Conservation (phyloP, 345 rosid genomes). For the Boechera divaricarpa region DNA sequence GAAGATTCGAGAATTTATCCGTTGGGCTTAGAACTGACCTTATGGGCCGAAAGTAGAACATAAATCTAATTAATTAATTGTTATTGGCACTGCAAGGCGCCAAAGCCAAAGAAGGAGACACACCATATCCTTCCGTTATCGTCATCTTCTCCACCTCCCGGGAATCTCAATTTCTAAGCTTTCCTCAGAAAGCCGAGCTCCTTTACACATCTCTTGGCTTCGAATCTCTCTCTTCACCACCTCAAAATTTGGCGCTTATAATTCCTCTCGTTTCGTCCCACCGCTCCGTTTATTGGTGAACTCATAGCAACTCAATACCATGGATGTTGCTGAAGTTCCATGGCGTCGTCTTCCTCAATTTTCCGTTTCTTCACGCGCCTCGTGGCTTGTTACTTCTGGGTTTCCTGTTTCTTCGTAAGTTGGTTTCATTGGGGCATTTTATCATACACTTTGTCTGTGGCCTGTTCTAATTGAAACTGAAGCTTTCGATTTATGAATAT, state of each 20-base stretch:
- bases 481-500: not conserved
- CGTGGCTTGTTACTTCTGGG: constrained; percentile 49
- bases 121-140: constrained; percentile 49
- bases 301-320: constrained; percentile 34
- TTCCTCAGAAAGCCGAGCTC: not conserved
- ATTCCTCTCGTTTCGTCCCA: constrained; percentile 18
- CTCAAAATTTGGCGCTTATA: constrained; percentile 5
- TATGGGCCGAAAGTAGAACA: not conserved
- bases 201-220: constrained; percentile 2
- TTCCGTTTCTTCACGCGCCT: constrained; percentile 48
- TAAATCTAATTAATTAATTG: not conserved
- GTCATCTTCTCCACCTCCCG: constrained; percentile 31
- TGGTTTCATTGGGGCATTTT: constrained; percentile 27
- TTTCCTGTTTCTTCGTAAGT: constrained; percentile 63
- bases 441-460: constrained; percentile 42
- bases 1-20: not conserved
- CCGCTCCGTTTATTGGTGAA: constrained; percentile 38
- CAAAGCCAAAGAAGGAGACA: constrained; percentile 23
- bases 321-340: constrained; percentile 61
- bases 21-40: not conserved
- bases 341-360: constrained; percentile 48
- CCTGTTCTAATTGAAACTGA: not conserved
- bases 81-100: constrained; percentile 44
- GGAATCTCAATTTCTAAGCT: constrained; percentile 36
- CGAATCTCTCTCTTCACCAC: not conserved